Percentiles rank a stretch among this genome's conserved stretches.
Conservation (phyloP, 176 grass and related monocot species). For the Tuctoria greenei region DNA sequence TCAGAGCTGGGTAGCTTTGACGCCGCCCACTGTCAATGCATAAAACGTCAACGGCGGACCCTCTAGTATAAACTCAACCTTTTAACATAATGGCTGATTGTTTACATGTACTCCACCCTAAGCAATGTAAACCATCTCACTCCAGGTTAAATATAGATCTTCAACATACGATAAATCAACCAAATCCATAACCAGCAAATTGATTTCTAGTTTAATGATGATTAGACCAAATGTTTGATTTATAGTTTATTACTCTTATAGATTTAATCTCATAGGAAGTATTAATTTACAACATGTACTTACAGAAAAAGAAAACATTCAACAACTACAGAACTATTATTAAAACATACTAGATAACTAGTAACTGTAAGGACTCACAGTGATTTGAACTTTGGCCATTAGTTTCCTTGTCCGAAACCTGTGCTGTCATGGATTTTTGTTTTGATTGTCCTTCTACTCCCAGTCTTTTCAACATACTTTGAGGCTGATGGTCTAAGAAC, state of each 20-base stretch:
- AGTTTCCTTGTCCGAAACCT: conserved; percentile 21
- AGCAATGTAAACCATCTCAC: too few relatives aligned
- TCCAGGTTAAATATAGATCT: too few relatives aligned
- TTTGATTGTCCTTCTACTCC: conserved; percentile 31
- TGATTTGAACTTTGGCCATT: conserved; percentile 23
- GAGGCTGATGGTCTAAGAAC: conserved; percentile 35
- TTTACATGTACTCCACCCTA: too few relatives aligned
- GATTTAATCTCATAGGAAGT: background rate
- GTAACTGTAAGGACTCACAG: conserved; percentile 33
- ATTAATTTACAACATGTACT: conserved; percentile 10
- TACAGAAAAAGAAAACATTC: background rate
- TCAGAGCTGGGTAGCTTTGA: too few relatives aligned
- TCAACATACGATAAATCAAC: too few relatives aligned
- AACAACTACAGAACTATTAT: background rate
- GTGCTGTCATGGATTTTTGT: background rate
- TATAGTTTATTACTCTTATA: background rate
- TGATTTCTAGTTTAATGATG: too few relatives aligned
- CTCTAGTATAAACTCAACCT: too few relatives aligned
- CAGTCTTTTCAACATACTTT: conserved; percentile 34
- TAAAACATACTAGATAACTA: conserved; percentile 8
- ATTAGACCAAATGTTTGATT: background rate
- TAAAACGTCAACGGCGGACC: too few relatives aligned
- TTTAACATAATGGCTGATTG: too few relatives aligned
- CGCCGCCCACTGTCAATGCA: too few relatives aligned
- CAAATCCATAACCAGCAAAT: too few relatives aligned